phyloP scores from a whole-genome alignment of 352 stramenopile species.

The Aphanomyces cochlioides region DNA sequence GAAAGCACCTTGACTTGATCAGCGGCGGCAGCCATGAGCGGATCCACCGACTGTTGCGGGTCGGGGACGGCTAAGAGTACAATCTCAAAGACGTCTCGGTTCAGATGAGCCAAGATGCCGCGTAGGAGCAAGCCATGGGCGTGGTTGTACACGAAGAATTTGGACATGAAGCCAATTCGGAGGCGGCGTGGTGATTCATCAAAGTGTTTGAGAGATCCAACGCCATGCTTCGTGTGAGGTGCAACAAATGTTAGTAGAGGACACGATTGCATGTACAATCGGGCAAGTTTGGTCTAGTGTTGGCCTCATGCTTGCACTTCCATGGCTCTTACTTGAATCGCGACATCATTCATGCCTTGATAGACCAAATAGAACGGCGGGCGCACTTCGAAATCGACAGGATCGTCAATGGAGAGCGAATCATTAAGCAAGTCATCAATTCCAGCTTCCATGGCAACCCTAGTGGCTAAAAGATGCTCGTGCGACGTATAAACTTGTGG shows the following conservation, averaged over 20 bases:
- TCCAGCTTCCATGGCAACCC: neutral
- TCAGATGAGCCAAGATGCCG: constrained; percentile 41
- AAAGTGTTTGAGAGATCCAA: constrained; percentile 11
- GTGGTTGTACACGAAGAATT: constrained; percentile 50
- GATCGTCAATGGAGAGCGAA: neutral
- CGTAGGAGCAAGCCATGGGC: constrained; percentile 54
- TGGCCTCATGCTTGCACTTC: constrained; percentile 15
- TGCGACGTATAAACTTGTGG: constrained; percentile 25
- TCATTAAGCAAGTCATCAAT: constrained; percentile 4
- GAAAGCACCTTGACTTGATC: constrained; percentile 37
- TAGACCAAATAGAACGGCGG: constrained; percentile 50
- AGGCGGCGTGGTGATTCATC: constrained; percentile 5
- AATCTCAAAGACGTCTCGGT: constrained; percentile 24
- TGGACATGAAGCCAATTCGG: constrained; percentile 51
- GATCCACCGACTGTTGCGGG: constrained; percentile 33
- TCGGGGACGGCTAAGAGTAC: constrained; percentile 15
- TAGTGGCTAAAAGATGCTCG: neutral
- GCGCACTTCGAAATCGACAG: constrained; percentile 13
- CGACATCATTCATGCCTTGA: constrained; percentile 42
- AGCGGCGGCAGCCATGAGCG: constrained; percentile 33
- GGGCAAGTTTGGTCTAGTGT: constrained; percentile 31
- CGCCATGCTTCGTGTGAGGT: constrained; percentile 23
- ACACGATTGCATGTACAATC: neutral
- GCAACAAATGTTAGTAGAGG: neutral
- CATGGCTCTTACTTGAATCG: constrained; percentile 30